Conservation (phyloP, 2,329 filamentous ascomycete genomes). For the Fusarium illudens region DNA sequence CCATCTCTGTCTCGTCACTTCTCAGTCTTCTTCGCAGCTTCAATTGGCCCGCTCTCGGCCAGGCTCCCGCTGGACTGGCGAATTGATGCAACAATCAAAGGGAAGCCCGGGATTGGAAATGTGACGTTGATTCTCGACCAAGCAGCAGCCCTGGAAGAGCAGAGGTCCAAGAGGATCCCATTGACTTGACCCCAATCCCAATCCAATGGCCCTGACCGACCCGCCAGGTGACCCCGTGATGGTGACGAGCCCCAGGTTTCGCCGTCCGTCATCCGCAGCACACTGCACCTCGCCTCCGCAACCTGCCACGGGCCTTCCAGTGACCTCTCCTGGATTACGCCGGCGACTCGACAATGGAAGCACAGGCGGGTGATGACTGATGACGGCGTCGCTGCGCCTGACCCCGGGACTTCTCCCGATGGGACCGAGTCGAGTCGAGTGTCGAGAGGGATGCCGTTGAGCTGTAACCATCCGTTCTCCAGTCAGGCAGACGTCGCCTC, state of each 20-base stretch:
- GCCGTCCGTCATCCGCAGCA: conserved; percentile 37
- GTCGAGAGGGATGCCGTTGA: conserved; percentile 4
- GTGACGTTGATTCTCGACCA: conserved; percentile 23
- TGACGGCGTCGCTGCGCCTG: conserved; percentile 35
- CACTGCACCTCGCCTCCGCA: conserved; percentile 41
- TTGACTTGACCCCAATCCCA: conserved; percentile 27
- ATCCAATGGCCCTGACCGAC: conserved; percentile 23
- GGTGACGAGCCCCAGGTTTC: conserved; percentile 37
- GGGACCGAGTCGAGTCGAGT: conserved; percentile 30
- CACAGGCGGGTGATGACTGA: conserved; percentile 36
- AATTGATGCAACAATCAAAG: conserved; percentile 30
- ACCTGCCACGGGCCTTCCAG: conserved; percentile 33
- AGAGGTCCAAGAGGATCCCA: conserved; percentile 20
- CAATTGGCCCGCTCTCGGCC: conserved; percentile 34
- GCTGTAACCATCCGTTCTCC: conserved; percentile 17
- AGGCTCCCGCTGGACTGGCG: conserved; percentile 20
- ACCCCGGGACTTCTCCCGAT: conserved; percentile 29
- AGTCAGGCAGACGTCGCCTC: conserved; percentile 20
- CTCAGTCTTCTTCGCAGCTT: conserved; percentile 2
- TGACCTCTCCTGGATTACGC: conserved; percentile 30
- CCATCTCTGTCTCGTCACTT: conserved; percentile 16
- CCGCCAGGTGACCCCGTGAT: conserved; percentile 38
- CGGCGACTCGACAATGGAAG: conserved; percentile 12
- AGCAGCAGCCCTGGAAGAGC: conserved; percentile 16
- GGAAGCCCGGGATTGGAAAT: conserved; percentile 32